Base-by-base conservation (phyloP, 768 basidiomycete genomes). In the Pleurotus sapidus region DNA sequence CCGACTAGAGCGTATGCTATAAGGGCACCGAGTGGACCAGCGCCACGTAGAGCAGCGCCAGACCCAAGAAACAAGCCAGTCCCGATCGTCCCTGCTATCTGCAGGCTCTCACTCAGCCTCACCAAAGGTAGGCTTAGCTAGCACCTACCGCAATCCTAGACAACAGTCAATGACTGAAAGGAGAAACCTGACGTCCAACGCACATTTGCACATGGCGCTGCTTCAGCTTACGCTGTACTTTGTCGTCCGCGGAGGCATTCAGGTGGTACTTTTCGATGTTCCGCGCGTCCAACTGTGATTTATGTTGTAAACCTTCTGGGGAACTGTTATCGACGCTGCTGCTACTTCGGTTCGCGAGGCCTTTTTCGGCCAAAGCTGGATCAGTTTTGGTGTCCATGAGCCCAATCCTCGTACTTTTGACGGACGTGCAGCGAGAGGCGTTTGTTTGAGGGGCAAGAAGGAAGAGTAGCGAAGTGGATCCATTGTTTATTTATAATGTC, bases 171-270 rank as follows among this genome's bases (percentile, higher is more conserved):
- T n/a, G 20, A 48, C 30, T 17, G 42, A 39, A 27, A 14, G 12
- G 17, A 15, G 6, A 14, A 38, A 23, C 30, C 9, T 14, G 43
- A 12, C 11, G 24, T 47, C 49, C 23, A 53, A 71, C 81, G 55
- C 65, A 84, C 88, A 90, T 90, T 66, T 89, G 88, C 12, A 88
- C 84, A 81, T 89, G 88, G 24, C 88, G 82, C 70, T 89, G 87
- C 70, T 88, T 84, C 42, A 90, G 78, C 40, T 81, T 80, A 24
- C 88, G 81, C 64, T 90, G 88, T 5, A 91, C 87, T 24, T 76
- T 77, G 64, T 90, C 89, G 50, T 84, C 72, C 64, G 86, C 84
- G 57, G 80, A 77, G n/a, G 72, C 77, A 61, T 85, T 80, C 57
- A 87, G 79, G 46, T 77, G 72, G 66, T 74, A 72, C 37, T 75